These are phyloP conservation scores for Coelastrella sp. DNA, from an alignment of 139 green algal genomes.

Conservation along the genomic window DNA sequence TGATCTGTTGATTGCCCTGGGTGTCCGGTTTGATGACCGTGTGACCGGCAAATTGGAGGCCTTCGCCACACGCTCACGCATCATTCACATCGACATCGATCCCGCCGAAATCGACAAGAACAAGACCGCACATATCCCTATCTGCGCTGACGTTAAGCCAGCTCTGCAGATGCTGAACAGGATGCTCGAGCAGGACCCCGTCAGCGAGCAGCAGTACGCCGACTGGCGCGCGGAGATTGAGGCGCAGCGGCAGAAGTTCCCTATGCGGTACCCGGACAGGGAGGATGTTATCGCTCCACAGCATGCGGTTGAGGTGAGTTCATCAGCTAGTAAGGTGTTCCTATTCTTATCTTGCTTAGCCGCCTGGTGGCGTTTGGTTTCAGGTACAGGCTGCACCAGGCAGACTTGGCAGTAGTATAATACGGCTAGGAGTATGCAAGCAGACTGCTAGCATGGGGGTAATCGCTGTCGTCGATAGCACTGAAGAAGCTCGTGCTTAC, in stretches of 20 bases:
- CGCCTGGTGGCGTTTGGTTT: no score
- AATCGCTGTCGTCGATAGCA: no score
- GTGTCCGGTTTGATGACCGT: slow-evolving; percentile 99
- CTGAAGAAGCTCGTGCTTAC: no score
- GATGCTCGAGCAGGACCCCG: slow-evolving; percentile 62
- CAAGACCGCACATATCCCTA: slow-evolving; percentile 93
- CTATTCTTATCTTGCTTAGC: not conserved
- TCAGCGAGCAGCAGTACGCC: slow-evolving; percentile 49
- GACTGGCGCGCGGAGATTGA: slow-evolving; percentile 37
- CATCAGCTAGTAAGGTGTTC: not conserved
- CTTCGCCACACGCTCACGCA: slow-evolving; percentile 92
- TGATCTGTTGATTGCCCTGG: slow-evolving; percentile 96
- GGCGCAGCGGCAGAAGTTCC: slow-evolving; percentile 69
- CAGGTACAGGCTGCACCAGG: no score
- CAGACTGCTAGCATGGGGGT: no score
- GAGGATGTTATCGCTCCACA: slow-evolving; percentile 97
- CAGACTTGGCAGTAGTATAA: no score
- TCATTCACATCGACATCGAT: slow-evolving; percentile 99
- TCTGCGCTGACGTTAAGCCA: slow-evolving; percentile 83
- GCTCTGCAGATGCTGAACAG: slow-evolving; percentile 82
- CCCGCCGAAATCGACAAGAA: slow-evolving; percentile 99
- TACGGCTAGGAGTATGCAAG: no score
- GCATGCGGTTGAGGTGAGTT: slow-evolving; percentile 86
- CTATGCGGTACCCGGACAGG: slow-evolving; percentile 88
- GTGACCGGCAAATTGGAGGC: slow-evolving; percentile 98